Evolutionary conservation across 257 asterid genomes (phyloP), one percentile per base, ranked within the genome.

Genomic region (Salvia rosmarinus): DNA sequence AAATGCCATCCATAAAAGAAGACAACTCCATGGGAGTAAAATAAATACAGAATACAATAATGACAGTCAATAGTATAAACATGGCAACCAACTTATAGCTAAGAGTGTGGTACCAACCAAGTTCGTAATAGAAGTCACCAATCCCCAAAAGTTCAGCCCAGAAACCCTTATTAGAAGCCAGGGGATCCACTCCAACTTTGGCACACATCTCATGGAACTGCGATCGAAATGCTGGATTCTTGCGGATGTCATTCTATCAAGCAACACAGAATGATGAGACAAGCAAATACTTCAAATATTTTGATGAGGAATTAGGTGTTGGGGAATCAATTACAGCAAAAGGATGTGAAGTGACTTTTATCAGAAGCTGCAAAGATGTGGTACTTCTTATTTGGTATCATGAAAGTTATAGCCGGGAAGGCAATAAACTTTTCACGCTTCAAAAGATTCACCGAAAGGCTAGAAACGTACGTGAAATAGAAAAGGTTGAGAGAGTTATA

Each of bases 141-240:
- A 91, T 91, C 68, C 99, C 98, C 80, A 95, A 76, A 19, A 95
- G 75, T 86, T 95, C 99, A 20, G 98, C 99, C 99, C 99, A 95
- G 81, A 95, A 91, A 69, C 99, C 99, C 73, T 95, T 95, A 79
- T 95, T 95, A 5, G 99, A 95, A 68, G 99, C 99, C 77, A 95
- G 84, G 17, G 99, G 99, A 77, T 95, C 99, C 50, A 95, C 99
- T 75, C 99, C 99, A 9, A 95, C 95, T 79, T 95, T 95, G 68
- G 99, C 94, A 82, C 99, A 91, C 99, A 95, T 95, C 91, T 95
- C 99, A 55, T 95, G 99, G 61, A 95, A 95, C 77, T 95, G 99
- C 12, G 99, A 81, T 39, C 99, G 83, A 77, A 95, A 95, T 55
- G 96, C 90, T 35, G 99, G 99, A 58, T 95, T 91, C 88, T 91